phyloP scores from a whole-genome alignment of 2,329 filamentous ascomycete species.

The Neocucurbitaria cava region DNA sequence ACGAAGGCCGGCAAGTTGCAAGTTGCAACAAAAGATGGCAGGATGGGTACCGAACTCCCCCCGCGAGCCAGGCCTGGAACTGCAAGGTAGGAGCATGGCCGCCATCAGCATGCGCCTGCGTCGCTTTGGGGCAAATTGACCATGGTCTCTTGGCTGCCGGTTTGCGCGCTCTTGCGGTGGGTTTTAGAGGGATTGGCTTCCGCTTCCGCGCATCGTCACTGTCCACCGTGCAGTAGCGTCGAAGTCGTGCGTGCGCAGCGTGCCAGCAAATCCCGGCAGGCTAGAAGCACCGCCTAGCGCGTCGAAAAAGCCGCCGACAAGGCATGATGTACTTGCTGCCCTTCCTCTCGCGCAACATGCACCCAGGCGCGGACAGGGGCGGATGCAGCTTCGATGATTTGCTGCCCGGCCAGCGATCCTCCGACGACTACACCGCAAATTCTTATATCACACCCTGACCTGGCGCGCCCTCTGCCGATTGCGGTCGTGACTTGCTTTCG shows the following conservation, averaged over 20 bases:
- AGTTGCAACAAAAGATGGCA: slow-evolving; percentile 15
- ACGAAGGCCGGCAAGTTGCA: slow-evolving; percentile 6
- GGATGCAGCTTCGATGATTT: slow-evolving; percentile 34
- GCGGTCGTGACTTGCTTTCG: slow-evolving; percentile 25
- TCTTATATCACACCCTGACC: slow-evolving; percentile 42
- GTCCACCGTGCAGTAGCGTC: slow-evolving; percentile 36
- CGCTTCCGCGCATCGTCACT: slow-evolving; percentile 42
- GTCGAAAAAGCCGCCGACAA: slow-evolving; percentile 33
- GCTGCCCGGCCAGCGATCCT: slow-evolving; percentile 35
- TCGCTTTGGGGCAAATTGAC: slow-evolving; percentile 24
- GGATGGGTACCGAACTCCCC: slow-evolving; percentile 25
- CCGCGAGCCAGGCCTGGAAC: slow-evolving; percentile 23
- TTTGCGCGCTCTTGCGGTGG: slow-evolving; percentile 30
- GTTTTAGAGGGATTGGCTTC: slow-evolving; percentile 11
- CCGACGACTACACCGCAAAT: slow-evolving; percentile 41
- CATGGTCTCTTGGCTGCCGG: slow-evolving; percentile 12
- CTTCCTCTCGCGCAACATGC: slow-evolving; percentile 37
- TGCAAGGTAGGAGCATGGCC: slow-evolving; percentile 24
- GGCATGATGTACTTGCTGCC: slow-evolving; percentile 31
- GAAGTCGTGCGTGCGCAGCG: slow-evolving; percentile 21
- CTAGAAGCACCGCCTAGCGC: slow-evolving; percentile 21
- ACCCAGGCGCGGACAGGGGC: slow-evolving; percentile 28
- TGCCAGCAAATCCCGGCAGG: slow-evolving; percentile 24
- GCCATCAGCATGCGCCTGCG: slow-evolving; percentile 27
- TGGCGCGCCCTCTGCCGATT: slow-evolving; percentile 30